Conservation (phyloP, 1,284 basidiomycete species). For the Naganishia sp. region DNA sequence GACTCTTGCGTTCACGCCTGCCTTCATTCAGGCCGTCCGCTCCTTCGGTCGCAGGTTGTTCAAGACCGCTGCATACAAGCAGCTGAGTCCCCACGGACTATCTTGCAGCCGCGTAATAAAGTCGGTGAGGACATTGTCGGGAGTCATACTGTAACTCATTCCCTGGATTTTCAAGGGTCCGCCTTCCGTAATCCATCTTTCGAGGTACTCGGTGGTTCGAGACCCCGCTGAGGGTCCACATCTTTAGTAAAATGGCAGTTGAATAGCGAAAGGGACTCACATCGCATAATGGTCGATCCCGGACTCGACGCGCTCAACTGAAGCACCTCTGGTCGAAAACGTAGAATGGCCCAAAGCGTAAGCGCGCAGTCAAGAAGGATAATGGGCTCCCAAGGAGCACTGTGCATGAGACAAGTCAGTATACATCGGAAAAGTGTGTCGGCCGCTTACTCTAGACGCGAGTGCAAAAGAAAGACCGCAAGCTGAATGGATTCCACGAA, state of each 20-base stretch:
- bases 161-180: constrained; percentile 21
- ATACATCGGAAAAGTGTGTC: too few species aligned
- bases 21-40: background rate
- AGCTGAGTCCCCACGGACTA: constrained; percentile 23
- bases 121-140: constrained; percentile 15
- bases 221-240: constrained; percentile 35
- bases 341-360: constrained; percentile 42
- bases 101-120: constrained; percentile 16
- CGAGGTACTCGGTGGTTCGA: constrained; percentile 30
- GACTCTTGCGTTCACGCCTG: background rate
- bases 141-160: constrained; percentile 26
- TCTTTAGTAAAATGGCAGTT: constrained; percentile 36
- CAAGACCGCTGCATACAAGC: constrained; percentile 14
- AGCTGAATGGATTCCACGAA: constrained; percentile 43
- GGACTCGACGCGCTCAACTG: constrained; percentile 10
- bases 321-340: constrained; percentile 39
- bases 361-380: constrained; percentile 44
- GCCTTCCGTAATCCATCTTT: constrained; percentile 12
- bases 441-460: constrained; percentile 35
- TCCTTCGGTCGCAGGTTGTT: constrained; percentile 14
- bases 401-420: background rate
- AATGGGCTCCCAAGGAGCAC: constrained; percentile 40
- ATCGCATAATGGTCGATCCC: constrained; percentile 19
- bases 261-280: background rate
- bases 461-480: constrained; percentile 40